Conservation (phyloP, 768 basidiomycete species). For the Mycena rosella region DNA sequence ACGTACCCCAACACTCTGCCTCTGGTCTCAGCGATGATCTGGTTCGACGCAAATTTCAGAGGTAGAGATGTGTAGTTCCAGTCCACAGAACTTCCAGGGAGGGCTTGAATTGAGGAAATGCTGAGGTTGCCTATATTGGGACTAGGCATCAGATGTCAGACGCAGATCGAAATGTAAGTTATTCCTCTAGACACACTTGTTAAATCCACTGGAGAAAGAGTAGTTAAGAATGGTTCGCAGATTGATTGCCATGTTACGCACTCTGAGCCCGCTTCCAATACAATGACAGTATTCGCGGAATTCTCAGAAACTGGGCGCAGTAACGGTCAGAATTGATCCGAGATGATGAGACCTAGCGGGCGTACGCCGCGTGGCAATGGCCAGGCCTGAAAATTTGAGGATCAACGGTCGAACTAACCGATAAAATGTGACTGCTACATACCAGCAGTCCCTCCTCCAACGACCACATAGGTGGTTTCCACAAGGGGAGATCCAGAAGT, state of each 20-base stretch:
- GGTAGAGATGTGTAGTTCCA: slow-evolving; percentile 17
- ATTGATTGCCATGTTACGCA: slow-evolving; percentile 9
- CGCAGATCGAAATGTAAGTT: not conserved
- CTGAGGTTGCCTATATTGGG: slow-evolving; percentile 18
- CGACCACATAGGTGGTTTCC: slow-evolving; percentile 17
- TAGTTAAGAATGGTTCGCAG: slow-evolving; percentile 11
- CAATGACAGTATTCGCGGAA: slow-evolving; percentile 12
- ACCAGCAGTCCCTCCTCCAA: slow-evolving; percentile 24
- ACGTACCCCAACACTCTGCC: slow-evolving; percentile 19
- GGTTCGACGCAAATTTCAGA: slow-evolving; percentile 17
- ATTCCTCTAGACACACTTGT: slow-evolving; percentile 14
- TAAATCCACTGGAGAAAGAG: slow-evolving; percentile 17
- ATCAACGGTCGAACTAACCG: not conserved
- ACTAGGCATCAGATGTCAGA: slow-evolving; percentile 1
- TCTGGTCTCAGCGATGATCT: slow-evolving; percentile 4
- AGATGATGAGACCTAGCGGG: not conserved
- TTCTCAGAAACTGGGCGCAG: slow-evolving; percentile 14
- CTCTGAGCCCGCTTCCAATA: slow-evolving; percentile 18
- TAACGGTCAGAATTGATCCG: not conserved
- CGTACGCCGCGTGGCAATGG: slow-evolving; percentile 18
- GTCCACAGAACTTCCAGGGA: slow-evolving; percentile 18
- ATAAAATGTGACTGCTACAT: slow-evolving; percentile 1
- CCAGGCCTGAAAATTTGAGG: slow-evolving; percentile 3
- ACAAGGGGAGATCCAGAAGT: slow-evolving; percentile 6
- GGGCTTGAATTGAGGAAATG: slow-evolving; percentile 13